These are phyloP conservation scores for Paraphoma sp. DNA, from an alignment of 2,329 filamentous ascomycete species.

Conservation along the genomic window DNA sequence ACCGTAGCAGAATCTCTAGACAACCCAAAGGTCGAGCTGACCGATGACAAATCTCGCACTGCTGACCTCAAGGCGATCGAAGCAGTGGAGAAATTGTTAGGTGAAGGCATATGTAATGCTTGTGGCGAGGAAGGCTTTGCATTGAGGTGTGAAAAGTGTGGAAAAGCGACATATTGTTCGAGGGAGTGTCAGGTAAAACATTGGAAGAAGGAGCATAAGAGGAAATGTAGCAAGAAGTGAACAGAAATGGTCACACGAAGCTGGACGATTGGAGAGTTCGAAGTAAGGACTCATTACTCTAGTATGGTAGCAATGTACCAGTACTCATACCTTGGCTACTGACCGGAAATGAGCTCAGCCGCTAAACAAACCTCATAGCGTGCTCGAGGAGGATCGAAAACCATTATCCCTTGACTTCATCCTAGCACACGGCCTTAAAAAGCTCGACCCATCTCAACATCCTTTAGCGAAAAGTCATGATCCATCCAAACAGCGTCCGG, in stretches of 20 bases:
- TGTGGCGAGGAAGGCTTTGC: neutral
- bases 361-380: no score
- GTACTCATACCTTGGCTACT: no score
- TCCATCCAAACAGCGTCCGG: slow-evolving; percentile 8
- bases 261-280: no score
- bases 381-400: no score
- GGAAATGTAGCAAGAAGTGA: slow-evolving; percentile 21
- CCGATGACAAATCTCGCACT: no score
- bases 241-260: neutral
- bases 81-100: neutral
- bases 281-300: no score
- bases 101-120: neutral
- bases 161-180: slow-evolving; percentile 59
- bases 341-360: no score
- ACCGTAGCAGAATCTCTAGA: no score
- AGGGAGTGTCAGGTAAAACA: slow-evolving; percentile 61
- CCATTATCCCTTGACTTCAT: no score
- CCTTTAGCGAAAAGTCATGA: neutral
- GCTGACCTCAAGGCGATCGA: no score
- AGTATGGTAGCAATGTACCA: no score
- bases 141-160: slow-evolving; percentile 45
- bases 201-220: slow-evolving; percentile 58
- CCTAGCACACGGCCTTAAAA: neutral
- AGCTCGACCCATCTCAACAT: neutral
- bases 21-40: no score